Base-by-base conservation (phyloP, 2,329 filamentous ascomycete genomes). In the Mycosphaerelloides madeirae region DNA sequence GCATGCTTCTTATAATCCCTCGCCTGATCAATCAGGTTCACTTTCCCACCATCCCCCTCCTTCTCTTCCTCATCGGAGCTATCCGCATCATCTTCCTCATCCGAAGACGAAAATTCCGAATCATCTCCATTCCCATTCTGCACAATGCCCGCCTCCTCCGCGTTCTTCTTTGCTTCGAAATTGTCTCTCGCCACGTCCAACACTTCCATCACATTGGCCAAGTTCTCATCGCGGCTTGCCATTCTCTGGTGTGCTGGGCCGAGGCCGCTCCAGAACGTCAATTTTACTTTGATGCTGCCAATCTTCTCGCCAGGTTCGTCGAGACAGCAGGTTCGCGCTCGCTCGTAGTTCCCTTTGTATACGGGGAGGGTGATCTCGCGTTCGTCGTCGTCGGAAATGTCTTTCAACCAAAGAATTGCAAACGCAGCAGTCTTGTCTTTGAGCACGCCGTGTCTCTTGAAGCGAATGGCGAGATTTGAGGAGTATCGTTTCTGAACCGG, bases 331-430 rank as follows among this genome's bases (percentile, higher is more conserved):
- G 54, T 76, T 63, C 74, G 70, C 1, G 77, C 79, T 9, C 75
- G 73, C 61, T 75, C 63, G 60, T 81, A 69, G 53, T 83, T 75
- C 18, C 83, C 81, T 58, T 80, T 82, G 79, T 81, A 88, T 2
- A 88, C 75, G 4, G 78, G 66, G 3, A 88, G 59, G 3, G 71
- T 73, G 7, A 84, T 55, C 0, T 74, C 78, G 33, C 72, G 68
- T 41, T 81, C 74, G 55, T 85, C 78, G 47, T 86, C 84, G 45
- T 88, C 84, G 0, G 74, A 67, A 0, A 88, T 69, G n/a, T 86
- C 79, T 50, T 80, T 78, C 14, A 87, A 70, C 84, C 84, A 87
- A 2, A 85, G 66, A 2, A 85, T 73, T 6, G 75, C 74, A 54
- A 85, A 84, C 0, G 80, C 83, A 2, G 73, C 67, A 0, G 77